Evolutionary conservation across 2,329 filamentous ascomycete genomes (phyloP).

Genomic region (Aspergillus vadensis): DNA sequence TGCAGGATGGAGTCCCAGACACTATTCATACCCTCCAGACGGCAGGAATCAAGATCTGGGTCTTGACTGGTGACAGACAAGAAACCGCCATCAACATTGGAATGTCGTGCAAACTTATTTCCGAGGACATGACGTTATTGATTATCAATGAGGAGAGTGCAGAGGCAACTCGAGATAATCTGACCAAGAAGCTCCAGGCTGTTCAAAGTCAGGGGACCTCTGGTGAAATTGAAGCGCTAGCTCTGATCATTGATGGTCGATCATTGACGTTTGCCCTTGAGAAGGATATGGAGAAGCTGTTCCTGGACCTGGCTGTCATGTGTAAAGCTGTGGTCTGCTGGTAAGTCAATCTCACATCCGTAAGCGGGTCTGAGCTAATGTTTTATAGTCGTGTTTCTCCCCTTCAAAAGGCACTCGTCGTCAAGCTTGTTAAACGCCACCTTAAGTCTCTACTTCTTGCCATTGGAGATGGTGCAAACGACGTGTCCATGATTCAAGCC

Average conservation of each 20-base stretch:
- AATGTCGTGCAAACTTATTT: conserved; percentile 98
- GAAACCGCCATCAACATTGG: conserved; percentile 99
- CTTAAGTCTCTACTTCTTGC: conserved; percentile 88
- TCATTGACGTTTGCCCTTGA: conserved; percentile 92
- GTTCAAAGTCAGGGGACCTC: conserved; percentile 76
- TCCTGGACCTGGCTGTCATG: conserved; percentile 88
- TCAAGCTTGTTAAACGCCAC: conserved; percentile 96
- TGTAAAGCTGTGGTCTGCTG: conserved; percentile 99
- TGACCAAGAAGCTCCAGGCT: conserved; percentile 90
- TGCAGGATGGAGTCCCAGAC: conserved; percentile 96
- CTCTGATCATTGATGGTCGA: conserved; percentile 93
- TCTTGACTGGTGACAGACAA: conserved; percentile 93
- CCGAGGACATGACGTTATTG: conserved; percentile 96
- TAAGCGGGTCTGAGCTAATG: conserved; percentile 11
- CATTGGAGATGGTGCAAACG: conserved; percentile 96
- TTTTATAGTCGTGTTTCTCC: conserved; percentile 80
- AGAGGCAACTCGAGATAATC: conserved; percentile 77
- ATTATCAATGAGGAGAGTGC: conserved; percentile 92
- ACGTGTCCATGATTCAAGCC: conserved; percentile 99
- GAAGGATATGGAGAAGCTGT: conserved; percentile 88
- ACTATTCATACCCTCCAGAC: conserved; percentile 97
- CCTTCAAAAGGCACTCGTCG: conserved; percentile 93
- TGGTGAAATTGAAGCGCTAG: conserved; percentile 72
- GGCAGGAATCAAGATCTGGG: conserved; percentile 98
- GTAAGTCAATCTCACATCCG: conserved; percentile 38